Base-by-base conservation (phyloP, 495 filamentous ascomycete species). In the Podospora appendiculata region DNA sequence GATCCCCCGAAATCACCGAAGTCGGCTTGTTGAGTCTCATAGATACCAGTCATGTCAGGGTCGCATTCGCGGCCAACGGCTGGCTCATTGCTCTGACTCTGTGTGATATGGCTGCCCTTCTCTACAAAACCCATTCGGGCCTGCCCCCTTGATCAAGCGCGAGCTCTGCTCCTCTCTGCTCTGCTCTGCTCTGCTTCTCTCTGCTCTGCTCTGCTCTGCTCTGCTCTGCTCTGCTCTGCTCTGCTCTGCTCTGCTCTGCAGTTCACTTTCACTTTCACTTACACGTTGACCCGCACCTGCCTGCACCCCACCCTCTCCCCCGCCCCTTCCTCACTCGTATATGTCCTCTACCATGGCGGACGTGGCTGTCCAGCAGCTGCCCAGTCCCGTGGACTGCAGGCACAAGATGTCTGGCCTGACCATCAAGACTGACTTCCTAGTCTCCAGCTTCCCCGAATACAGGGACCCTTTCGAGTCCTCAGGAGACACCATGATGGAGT, bases 401-500 rank as follows among this genome's bases (percentile, higher is more conserved):
- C 65, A 58, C 32, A 63, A 55, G 48, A 48, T 60, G 45, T 66
- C 63, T 51, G 61, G 58, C 43, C 62, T 76, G 58, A 68, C 63
- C 48, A 63, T 75, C 51, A 64, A 66, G 59, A 73, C 73, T 76
- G 57, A 78, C 66, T 46, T 75, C 12, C 46, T 59, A 49, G 55
- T 60, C 56, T 58, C 56, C 49, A 74, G 71, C 50, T 77, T 75
- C 38, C 67, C 67, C 1, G 64, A 62, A 18, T 68, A 69, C 54
- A 51, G 61, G 32, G 66, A 69, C 53, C 64, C 69, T 0, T 68
- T 72, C 32, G 64, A 68, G 46, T 63, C 65, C 9, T 65, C 66
- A 35, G 56, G 56, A 51, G 56, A 69, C 33, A 68, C 63, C 55
- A 57, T 68, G 55, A 67, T 57, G 55, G 57, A 60, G 8, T 59